Percentiles rank a stretch among this genome's conserved stretches.
Conservation (phyloP, 768 basidiomycete genomes). For the Ramaria sp. region DNA sequence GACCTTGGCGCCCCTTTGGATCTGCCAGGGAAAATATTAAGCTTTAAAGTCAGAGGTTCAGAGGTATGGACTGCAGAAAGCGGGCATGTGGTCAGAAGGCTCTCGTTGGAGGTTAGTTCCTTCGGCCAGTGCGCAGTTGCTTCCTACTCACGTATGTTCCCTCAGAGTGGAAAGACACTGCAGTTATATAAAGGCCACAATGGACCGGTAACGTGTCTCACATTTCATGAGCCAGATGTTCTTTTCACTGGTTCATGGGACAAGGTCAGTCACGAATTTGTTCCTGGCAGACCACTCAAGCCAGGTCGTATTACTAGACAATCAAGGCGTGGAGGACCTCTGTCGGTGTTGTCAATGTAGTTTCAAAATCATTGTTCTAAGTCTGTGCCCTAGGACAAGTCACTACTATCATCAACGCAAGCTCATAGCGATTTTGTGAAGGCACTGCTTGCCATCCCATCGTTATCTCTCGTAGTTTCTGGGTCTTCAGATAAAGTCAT, state of each 20-base stretch:
- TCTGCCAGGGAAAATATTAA: conserved; percentile 65
- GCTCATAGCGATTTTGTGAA: conserved; percentile 93
- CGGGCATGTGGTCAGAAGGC: conserved; percentile 57
- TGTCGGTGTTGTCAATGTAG: conserved; percentile 33
- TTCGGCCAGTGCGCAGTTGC: not conserved
- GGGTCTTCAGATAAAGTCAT: conserved; percentile 86
- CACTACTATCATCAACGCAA: conserved; percentile 54
- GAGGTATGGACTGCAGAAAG: conserved; percentile 86
- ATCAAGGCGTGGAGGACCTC: conserved; percentile 80
- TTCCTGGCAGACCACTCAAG: not conserved
- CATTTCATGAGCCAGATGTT: conserved; percentile 46
- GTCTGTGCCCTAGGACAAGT: conserved; percentile 44
- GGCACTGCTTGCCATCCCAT: conserved; percentile 59
- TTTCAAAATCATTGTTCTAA: not conserved
- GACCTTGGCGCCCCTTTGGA: conserved; percentile 70
- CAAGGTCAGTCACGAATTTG: conserved; percentile 33
- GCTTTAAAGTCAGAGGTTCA: conserved; percentile 50
- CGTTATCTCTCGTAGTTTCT: conserved; percentile 60
- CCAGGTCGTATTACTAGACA: conserved; percentile 34
- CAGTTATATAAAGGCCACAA: conserved; percentile 75
- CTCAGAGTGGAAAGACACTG: conserved; percentile 69
- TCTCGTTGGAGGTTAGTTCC: conserved; percentile 60
- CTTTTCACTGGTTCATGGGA: conserved; percentile 96
- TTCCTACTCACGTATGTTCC: conserved; percentile 6
- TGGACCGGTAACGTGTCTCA: conserved; percentile 80